These are phyloP conservation scores for Gastrolobium bilobum DNA, from an alignment of 306 rosid genomes.

Conservation along the genomic window DNA sequence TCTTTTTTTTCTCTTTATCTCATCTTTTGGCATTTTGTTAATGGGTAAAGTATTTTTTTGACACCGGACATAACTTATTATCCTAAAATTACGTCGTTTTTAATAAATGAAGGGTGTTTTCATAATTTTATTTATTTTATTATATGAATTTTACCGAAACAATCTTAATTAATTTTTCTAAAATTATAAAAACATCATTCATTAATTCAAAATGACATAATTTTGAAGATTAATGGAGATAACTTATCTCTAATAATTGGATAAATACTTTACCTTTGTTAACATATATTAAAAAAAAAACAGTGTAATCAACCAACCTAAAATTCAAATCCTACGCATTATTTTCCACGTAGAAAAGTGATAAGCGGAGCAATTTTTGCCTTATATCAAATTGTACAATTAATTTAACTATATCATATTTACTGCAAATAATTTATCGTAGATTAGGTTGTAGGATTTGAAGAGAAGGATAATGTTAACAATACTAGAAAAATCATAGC, in stretches of 20 bases:
- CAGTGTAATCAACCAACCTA: constrained; percentile 12
- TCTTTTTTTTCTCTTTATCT: not conserved
- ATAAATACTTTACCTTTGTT: too few species aligned
- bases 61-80: too few species aligned
- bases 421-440: not conserved
- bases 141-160: too few species aligned
- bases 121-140: too few species aligned
- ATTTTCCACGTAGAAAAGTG: not conserved
- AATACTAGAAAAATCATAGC: not conserved
- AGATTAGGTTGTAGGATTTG: constrained; percentile 24
- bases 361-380: not conserved
- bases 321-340: not conserved
- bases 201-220: too few species aligned
- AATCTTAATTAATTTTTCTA: too few species aligned
- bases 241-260: too few species aligned
- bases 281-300: not conserved
- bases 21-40: constrained; percentile 9
- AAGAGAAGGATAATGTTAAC: constrained; percentile 31
- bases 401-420: not conserved
- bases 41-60: not conserved
- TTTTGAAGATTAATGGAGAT: too few species aligned
- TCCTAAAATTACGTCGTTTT: too few species aligned
- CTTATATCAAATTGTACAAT: not conserved
- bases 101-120: too few species aligned
- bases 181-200: too few species aligned